Evolutionary conservation across 2,329 filamentous ascomycete species (phyloP).

Genomic region (Xylaria sp.): DNA sequence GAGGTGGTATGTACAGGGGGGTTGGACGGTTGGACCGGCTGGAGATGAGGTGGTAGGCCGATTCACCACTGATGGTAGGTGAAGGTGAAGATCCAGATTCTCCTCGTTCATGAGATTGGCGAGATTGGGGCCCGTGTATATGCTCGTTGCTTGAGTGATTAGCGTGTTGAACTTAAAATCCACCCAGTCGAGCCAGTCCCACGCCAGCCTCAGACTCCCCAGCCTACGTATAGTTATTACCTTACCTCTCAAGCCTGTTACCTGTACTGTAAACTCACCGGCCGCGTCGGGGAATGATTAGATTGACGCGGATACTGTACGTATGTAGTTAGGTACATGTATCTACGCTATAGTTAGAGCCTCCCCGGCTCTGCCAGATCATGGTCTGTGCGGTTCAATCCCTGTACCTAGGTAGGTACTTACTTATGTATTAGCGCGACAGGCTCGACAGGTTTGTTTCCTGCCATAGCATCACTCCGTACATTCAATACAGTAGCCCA

Average conservation of each 20-base stretch:
- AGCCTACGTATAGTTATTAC: too few relatives aligned
- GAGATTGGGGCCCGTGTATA: background rate
- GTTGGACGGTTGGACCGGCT: background rate
- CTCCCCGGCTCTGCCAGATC: background rate
- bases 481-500: too few relatives aligned
- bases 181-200: background rate
- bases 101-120: background rate
- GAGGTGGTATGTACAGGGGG: background rate
- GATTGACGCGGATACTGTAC: too few relatives aligned
- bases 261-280: constrained; percentile 3
- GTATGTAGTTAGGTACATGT: background rate
- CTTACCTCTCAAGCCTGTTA: too few relatives aligned
- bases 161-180: background rate
- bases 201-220: constrained; percentile 1
- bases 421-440: background rate
- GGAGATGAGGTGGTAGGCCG: background rate
- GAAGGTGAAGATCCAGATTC: background rate
- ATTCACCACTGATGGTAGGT: background rate
- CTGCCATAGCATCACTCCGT: too few relatives aligned
- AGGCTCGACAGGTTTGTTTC: too few relatives aligned
- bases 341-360: too few relatives aligned
- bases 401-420: background rate
- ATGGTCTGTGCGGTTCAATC: background rate
- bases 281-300: background rate
- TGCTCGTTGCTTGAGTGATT: background rate